Evolutionary conservation across 805 yeast genomes (phyloP).

Genomic region (Sugiyamaella lignohabitans): DNA sequence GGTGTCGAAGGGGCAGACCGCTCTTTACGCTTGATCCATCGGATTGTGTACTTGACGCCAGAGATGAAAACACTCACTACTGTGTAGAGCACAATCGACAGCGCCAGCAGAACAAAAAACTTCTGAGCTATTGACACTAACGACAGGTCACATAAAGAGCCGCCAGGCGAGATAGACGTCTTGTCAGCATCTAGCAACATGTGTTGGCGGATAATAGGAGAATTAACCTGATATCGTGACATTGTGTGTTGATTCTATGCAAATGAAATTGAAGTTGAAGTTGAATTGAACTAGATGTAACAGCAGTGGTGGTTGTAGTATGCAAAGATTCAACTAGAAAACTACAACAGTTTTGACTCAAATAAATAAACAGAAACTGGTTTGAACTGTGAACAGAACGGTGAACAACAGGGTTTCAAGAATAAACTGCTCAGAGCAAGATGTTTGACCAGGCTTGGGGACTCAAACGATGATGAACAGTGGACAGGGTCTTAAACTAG

Average conservation of each 20-base stretch:
- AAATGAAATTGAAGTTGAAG: neutral
- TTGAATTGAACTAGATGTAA: no score
- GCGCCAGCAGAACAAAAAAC: conserved; percentile 1
- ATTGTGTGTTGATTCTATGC: conserved; percentile 1
- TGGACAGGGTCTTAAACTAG: no score
- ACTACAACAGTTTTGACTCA: no score
- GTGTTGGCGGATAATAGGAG: conserved; percentile 10
- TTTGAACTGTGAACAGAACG: no score
- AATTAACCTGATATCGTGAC: conserved; percentile 11
- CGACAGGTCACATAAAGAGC: neutral
- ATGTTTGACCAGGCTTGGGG: no score
- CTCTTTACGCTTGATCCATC: neutral
- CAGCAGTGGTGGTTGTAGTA: no score
- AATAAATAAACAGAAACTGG: no score
- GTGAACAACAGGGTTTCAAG: no score
- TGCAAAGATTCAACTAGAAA: no score
- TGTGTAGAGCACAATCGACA: conserved; percentile 3
- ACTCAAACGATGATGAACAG: no score
- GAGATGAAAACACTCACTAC: neutral
- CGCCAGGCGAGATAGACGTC: neutral
- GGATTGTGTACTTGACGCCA: neutral
- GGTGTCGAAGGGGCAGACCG: conserved; percentile 7
- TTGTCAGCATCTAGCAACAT: conserved; percentile 13
- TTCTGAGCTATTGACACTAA: neutral
- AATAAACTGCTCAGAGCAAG: no score